Evolutionary conservation across 139 green algal genomes (phyloP), one percentile per base, ranked within the genome.

Genomic region (Pleodorina starrii): DNA sequence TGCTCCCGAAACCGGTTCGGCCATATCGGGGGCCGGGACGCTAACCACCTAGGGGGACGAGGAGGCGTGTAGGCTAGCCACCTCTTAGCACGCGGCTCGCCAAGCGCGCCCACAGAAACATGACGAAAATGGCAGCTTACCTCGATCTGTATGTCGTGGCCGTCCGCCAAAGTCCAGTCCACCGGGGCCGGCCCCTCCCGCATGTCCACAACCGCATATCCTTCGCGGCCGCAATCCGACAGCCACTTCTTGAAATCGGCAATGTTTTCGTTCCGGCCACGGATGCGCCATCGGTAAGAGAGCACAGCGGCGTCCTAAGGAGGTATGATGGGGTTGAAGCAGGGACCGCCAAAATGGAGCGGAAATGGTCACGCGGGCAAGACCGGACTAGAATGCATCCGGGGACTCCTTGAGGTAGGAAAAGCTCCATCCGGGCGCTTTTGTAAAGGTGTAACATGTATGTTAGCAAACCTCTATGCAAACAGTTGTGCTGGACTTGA

Each of bases 281-380:
- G 78, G 21, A 85, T 85, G 54, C 78, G 78, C 78, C 78, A 85
- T 27, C 78, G 78, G 57, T 85, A 85, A 7, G 78, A 85, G 7
- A 85, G 54, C 78, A 85, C 78, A 29, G 78, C 78, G 7, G 54
- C 78, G 7, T 72, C 54, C 78, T 85, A 27, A 76, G 68, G 68
- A 76, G 38, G 7, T 80, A 4, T 21, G 54, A 25, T 66, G 21
- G 54, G 6, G 29, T 77, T 77, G 23, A 21, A 42, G 44, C 27
- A 43, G 46, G 3, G 46, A 43, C 40, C 17, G 3, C 38, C n/a
- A 38, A 16, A 40, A 32, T 48, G 25, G 27, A n/a, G 75, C 10
- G 5, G n/a, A 0, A 14, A 44, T 29, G 29, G n/a, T n/a, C n/a
- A n/a, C n/a, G n/a, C n/a, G n/a, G n/a, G n/a, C n/a, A n/a, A n/a